Evolutionary conservation across 2,329 filamentous ascomycete genomes (phyloP), one percentile per base, ranked within the genome.

Genomic region (Exophiala xenobiotica): DNA sequence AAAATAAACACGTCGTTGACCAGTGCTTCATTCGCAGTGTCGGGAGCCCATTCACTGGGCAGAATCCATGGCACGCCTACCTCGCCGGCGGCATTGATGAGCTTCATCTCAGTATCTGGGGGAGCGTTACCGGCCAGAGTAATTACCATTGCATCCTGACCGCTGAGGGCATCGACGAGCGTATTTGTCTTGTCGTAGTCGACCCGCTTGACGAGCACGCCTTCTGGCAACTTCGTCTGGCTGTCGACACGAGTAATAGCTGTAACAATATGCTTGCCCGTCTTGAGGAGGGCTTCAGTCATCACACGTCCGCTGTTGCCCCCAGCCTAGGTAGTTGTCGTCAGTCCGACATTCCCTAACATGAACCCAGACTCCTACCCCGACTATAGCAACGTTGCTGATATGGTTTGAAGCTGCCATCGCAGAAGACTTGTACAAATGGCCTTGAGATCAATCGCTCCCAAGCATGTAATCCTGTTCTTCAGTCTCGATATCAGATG

Each of bases 101-200:
- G 67, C 54, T 76, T 76, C 47, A 59, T 62, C 29, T 80, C 74
- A 1, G 71, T 72, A 4, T 75, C 74, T 0, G 54, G 62, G 0
- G 76, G 68, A 0, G 76, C 77, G 0, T 35, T 62, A 1, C 67
- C 62, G 8, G 70, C 55, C 52, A 84, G 61, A 4, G 79, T 80
- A 40, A 84, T 81, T 54, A 82, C 68, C 2, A 84, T 67, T 35
- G 74, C 74, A 12, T 84, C 73, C 53, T 83, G 78, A 49, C 70
- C 78, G 27, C 67, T 61, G 2, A 85, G 72, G 2, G 78, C 79
- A 1, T 64, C 62, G 0, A 78, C 68, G 6, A 84, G 60, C 1
- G 74, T 69, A 6, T 61, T 56, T 3, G 73, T 66, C 14, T 76
- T 66, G 9, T 71, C 59, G 63, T 82, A 82, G 66, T 80, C 24